phyloP scores from a whole-genome alignment of 2,329 filamentous ascomycete species.

The Ophioceras dolichostomum region DNA sequence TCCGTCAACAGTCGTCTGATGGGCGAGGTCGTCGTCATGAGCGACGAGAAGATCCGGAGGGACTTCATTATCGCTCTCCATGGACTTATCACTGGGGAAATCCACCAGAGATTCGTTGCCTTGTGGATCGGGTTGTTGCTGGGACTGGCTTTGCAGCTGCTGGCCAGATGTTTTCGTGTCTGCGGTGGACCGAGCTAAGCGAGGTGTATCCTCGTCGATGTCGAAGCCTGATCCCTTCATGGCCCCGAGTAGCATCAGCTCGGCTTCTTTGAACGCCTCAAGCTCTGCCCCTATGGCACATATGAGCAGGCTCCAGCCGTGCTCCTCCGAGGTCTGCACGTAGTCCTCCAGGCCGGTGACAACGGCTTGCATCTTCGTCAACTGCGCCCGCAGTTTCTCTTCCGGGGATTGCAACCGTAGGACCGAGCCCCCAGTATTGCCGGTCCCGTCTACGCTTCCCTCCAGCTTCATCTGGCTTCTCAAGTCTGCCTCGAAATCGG shows the following conservation, averaged over 20 bases:
- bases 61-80: slow-evolving; percentile 9
- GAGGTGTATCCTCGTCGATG: slow-evolving; percentile 10
- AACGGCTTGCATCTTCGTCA: slow-evolving; percentile 43
- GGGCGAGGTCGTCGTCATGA: slow-evolving; percentile 6
- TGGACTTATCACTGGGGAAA: slow-evolving; percentile 2
- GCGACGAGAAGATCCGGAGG: background rate
- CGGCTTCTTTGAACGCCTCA: slow-evolving; percentile 19
- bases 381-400: slow-evolving; percentile 21
- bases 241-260: slow-evolving; percentile 15
- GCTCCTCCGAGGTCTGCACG: slow-evolving; percentile 41
- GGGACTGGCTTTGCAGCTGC: slow-evolving; percentile 9
- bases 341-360: slow-evolving; percentile 42
- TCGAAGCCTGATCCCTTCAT: slow-evolving; percentile 17
- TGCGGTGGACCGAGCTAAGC: slow-evolving; percentile 11
- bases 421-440: too few species aligned
- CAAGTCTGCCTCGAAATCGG: slow-evolving; percentile 53
- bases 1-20: background rate
- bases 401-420: slow-evolving; percentile 6
- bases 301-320: slow-evolving; percentile 62
- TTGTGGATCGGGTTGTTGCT: slow-evolving; percentile 15
- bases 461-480: slow-evolving; percentile 36
- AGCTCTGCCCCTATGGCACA: slow-evolving; percentile 59
- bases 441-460: slow-evolving; percentile 12
- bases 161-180: background rate
- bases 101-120: slow-evolving; percentile 1